phyloP scores from a whole-genome alignment of 345 rosid species.

The Salix brachista region DNA sequence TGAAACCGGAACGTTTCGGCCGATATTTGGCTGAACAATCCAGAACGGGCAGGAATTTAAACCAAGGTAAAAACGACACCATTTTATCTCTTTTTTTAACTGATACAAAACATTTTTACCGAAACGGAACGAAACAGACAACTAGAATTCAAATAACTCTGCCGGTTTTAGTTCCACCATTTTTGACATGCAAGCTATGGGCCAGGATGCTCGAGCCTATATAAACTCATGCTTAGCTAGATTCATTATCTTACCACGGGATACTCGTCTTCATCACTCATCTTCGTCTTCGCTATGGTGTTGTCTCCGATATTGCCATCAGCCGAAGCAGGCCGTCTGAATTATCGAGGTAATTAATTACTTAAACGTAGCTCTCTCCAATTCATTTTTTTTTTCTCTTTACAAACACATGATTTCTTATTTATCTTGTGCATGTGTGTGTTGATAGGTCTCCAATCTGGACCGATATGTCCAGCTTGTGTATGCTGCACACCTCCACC shows the following conservation, averaged over 20 bases:
- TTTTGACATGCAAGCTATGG: not conserved
- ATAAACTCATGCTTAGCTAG: not conserved
- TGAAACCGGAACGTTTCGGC: no score
- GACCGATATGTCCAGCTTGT: slow-evolving; percentile 11
- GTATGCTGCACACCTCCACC: slow-evolving; percentile 28
- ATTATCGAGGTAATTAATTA: not conserved
- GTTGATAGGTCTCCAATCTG: not conserved
- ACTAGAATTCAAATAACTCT: not conserved
- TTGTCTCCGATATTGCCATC: not conserved
- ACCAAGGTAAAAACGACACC: no score
- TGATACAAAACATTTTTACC: no score
- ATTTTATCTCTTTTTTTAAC: no score
- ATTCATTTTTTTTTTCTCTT: not conserved
- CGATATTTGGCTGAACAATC: no score
- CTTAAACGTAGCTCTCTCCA: no score
- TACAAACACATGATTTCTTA: no score
- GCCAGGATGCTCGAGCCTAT: not conserved
- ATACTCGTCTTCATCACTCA: not conserved
- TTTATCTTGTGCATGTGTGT: not conserved
- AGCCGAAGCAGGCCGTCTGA: slow-evolving; percentile 1
- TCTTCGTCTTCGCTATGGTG: slow-evolving; percentile 5
- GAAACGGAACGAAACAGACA: no score
- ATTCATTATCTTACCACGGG: not conserved
- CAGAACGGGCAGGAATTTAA: no score
- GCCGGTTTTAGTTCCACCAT: not conserved